A percentile compares a stretch with the other conserved stretches of the same genome.
phyloP scores from a whole-genome alignment of 208 protist species.

The Sergeia podlipaevii region DNA sequence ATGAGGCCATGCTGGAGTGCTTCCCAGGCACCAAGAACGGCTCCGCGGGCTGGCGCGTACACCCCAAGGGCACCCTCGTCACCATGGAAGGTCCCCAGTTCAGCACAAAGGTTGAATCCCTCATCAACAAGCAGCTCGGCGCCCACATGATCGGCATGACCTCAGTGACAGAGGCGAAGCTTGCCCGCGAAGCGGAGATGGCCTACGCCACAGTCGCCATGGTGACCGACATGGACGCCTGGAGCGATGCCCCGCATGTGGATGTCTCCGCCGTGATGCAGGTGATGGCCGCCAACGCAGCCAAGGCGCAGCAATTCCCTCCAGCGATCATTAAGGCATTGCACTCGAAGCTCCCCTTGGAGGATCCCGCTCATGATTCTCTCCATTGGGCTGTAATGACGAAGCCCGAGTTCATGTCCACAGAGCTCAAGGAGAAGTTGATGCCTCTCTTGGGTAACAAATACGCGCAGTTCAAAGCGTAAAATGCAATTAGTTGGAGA shows the following conservation, averaged over 20 bases:
- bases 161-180: constrained; percentile 81
- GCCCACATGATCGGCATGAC: constrained; percentile 93
- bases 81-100: constrained; percentile 93
- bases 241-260: constrained; percentile 81
- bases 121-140: constrained; percentile 70
- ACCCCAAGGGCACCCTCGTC: constrained; percentile 61
- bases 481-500: no score
- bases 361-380: constrained; percentile 58
- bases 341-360: constrained; percentile 13
- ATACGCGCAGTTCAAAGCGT: constrained; percentile 45
- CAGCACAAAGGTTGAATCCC: constrained; percentile 82
- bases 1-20: constrained; percentile 25
- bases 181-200: constrained; percentile 92
- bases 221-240: constrained; percentile 95
- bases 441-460: constrained; percentile 45
- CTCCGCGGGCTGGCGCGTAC: constrained; percentile 14
- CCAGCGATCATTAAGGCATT: constrained; percentile 38
- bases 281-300: constrained; percentile 52
- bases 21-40: constrained; percentile 17
- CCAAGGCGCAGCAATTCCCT: constrained; percentile 65
- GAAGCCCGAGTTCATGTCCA: constrained; percentile 29
- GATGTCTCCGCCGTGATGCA: constrained; percentile 45
- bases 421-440: constrained; percentile 38
- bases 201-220: constrained; percentile 80
- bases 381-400: constrained; percentile 56